Evolutionary conservation across 2,329 filamentous ascomycete genomes (phyloP).

Genomic region (Diaporthe velutina): DNA sequence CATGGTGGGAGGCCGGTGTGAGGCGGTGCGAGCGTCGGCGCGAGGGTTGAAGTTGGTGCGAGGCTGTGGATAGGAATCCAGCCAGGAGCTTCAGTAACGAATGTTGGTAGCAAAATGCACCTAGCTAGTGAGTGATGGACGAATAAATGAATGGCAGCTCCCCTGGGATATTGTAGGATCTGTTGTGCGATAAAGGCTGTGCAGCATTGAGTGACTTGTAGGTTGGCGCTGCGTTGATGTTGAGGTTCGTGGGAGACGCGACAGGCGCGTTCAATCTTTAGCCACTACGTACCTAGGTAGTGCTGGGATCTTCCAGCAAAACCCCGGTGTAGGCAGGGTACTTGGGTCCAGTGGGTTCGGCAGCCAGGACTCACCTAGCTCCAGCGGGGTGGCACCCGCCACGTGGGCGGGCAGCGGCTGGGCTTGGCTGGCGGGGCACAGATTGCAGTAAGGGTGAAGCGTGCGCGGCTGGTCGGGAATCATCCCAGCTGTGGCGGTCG

Average conservation of each 20-base stretch:
- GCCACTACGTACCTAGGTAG: too few relatives aligned
- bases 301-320: too few relatives aligned
- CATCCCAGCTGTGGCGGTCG: not conserved
- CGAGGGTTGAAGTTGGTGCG: not conserved
- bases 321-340: not conserved
- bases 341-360: not conserved
- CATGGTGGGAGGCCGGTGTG: conserved; percentile 43
- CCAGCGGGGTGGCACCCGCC: not conserved
- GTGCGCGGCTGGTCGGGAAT: conserved; percentile 1
- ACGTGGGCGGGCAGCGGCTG: conserved; percentile 6
- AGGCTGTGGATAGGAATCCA: not conserved
- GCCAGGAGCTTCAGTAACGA: not conserved
- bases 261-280: conserved; percentile 3
- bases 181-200: not conserved
- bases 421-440: conserved; percentile 1
- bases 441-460: conserved; percentile 2
- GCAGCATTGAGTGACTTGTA: not conserved
- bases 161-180: not conserved
- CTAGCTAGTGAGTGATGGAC: not conserved
- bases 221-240: not conserved
- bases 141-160: not conserved
- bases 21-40: not conserved
- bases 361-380: conserved; percentile 1
- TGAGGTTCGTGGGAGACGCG: conserved; percentile 1
- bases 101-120: not conserved